Evolutionary conservation across 352 stramenopile genomes (phyloP).

Genomic region (Vaucheria bursata): DNA sequence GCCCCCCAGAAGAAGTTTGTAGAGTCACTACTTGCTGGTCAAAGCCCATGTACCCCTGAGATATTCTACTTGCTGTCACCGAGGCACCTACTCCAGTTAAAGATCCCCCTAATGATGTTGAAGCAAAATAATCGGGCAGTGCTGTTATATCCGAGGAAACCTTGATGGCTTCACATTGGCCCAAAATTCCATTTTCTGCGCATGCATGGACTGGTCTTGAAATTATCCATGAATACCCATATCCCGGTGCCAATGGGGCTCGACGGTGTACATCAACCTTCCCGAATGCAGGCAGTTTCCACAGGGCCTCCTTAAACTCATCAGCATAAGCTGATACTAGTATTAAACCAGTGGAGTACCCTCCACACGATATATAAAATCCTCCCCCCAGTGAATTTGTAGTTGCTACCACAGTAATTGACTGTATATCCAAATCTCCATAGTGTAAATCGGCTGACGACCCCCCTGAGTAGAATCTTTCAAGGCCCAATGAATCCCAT

Average conservation of each 20-base stretch:
- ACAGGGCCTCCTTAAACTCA: constrained; percentile 63
- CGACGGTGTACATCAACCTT: constrained; percentile 5
- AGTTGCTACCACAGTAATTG: constrained; percentile 50
- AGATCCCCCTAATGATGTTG: constrained; percentile 52
- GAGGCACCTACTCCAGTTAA: too few relatives aligned
- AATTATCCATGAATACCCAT: constrained; percentile 37
- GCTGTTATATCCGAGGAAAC: constrained; percentile 63
- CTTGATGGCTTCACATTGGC: constrained; percentile 53
- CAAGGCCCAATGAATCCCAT: constrained; percentile 77
- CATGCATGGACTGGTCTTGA: constrained; percentile 20
- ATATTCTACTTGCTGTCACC: too few relatives aligned
- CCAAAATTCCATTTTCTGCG: constrained; percentile 16
- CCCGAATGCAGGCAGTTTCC: constrained; percentile 64
- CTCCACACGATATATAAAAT: constrained; percentile 53
- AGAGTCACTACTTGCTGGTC: constrained; percentile 76
- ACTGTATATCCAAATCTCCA: constrained; percentile 68
- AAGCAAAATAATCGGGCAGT: constrained; percentile 51
- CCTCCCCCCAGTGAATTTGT: background rate
- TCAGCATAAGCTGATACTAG: constrained; percentile 64
- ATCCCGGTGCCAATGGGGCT: background rate
- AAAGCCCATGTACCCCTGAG: constrained; percentile 75
- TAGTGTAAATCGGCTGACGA: constrained; percentile 60
- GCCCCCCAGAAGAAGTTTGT: constrained; percentile 53
- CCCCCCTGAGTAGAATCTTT: constrained; percentile 48
- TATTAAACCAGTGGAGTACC: constrained; percentile 61